Evolutionary conservation across 495 filamentous ascomycete genomes (phyloP).

Genomic region (Penicillium turbatum): DNA sequence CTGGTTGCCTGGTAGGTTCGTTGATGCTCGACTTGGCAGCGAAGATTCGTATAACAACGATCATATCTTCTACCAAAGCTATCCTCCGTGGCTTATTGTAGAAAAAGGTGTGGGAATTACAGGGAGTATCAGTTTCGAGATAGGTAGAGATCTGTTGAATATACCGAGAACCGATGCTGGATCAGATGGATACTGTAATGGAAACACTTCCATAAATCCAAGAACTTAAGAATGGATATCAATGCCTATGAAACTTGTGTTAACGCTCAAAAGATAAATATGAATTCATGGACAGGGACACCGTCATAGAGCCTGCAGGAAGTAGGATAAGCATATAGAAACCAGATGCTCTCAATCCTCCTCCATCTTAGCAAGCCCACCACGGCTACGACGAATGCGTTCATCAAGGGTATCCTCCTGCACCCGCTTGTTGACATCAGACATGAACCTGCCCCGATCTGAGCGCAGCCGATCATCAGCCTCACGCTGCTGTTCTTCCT

Average conservation of each 20-base stretch:
- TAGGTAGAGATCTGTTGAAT: no score
- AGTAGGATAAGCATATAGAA: not conserved
- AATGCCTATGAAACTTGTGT: not conserved
- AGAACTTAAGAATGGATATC: not conserved
- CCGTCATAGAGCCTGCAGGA: not conserved
- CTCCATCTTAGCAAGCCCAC: constrained; percentile 36
- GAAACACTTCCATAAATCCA: not conserved
- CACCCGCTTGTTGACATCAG: constrained; percentile 36
- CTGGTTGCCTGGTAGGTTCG: not conserved
- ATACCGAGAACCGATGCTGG: no score
- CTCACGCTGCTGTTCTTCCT: constrained; percentile 60
- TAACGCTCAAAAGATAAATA: constrained; percentile 2
- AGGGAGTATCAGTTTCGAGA: no score
- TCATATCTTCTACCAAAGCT: no score
- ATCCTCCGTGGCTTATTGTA: no score
- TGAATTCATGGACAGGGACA: not conserved
- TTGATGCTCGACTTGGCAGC: not conserved
- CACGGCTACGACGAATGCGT: constrained; percentile 38
- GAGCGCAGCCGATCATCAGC: constrained; percentile 53
- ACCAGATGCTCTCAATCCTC: constrained; percentile 19
- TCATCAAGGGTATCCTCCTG: constrained; percentile 43
- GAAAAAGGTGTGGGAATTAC: no score
- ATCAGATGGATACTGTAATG: not conserved
- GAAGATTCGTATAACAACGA: not conserved
- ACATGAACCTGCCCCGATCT: constrained; percentile 40